phyloP scores from a whole-genome alignment of 768 basidiomycete genomes.

The Neoboletus subvelutipes region DNA sequence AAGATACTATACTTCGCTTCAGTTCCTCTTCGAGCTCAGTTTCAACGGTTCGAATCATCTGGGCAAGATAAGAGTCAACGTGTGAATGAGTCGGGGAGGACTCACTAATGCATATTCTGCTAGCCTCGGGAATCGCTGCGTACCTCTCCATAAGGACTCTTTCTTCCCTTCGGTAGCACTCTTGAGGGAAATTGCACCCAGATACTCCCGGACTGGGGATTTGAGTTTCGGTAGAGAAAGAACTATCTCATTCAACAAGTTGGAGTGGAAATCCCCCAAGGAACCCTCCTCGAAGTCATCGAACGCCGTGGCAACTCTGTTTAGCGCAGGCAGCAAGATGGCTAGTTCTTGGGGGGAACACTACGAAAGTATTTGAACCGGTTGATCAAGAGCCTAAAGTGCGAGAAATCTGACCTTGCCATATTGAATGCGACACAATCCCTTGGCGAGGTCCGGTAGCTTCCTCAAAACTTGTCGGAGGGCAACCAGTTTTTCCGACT shows the following conservation, averaged over 20 bases:
- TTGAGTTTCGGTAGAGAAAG: conserved; percentile 64
- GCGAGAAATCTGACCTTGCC: conserved; percentile 61
- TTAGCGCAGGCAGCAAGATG: conserved; percentile 71
- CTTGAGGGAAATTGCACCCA: conserved; percentile 57
- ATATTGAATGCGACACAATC: conserved; percentile 86
- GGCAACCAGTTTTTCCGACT: conserved; percentile 59
- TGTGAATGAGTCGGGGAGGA: neutral
- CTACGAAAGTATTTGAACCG: conserved; percentile 33
- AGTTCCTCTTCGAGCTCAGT: conserved; percentile 74
- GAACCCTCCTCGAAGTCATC: conserved; percentile 41
- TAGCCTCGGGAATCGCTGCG: conserved; percentile 52
- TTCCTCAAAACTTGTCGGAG: conserved; percentile 69
- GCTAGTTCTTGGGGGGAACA: conserved; percentile 84
- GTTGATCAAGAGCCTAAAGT: neutral
- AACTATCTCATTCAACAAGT: conserved; percentile 69
- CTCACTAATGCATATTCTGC: conserved; percentile 61
- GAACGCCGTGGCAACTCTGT: conserved; percentile 67
- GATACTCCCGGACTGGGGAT: conserved; percentile 50
- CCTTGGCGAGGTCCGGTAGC: conserved; percentile 86
- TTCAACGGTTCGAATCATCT: conserved; percentile 71
- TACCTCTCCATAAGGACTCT: conserved; percentile 65
- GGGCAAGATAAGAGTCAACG: neutral
- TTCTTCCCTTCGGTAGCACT: conserved; percentile 66
- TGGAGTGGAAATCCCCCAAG: conserved; percentile 60
- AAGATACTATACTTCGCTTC: conserved; percentile 47